Percentiles rank a stretch among this genome's conserved stretches.
phyloP scores from a whole-genome alignment of 1,139 yeast species.

The Debaryomyces subglobosus region DNA sequence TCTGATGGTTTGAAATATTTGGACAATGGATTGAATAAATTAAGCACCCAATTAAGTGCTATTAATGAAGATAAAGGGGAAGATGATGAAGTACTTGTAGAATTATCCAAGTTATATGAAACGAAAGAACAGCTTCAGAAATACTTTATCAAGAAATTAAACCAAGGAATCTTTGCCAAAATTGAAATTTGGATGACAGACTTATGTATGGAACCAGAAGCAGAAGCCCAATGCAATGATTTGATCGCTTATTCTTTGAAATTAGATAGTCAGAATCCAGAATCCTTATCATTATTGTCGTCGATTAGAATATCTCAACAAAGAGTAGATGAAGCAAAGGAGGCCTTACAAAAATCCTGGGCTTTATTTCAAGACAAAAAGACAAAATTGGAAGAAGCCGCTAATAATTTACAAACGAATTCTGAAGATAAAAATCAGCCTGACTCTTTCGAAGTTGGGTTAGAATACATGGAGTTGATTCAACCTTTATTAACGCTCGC shows the following conservation, averaged over 20 bases:
- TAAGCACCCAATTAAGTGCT: conserved; percentile 44
- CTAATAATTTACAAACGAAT: conserved; percentile 25
- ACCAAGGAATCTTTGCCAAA: conserved; percentile 80
- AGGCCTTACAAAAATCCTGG: conserved; percentile 77
- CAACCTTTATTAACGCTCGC: conserved; percentile 73
- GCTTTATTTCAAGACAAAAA: conserved; percentile 59
- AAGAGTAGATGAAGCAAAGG: conserved; percentile 67
- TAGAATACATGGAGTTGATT: conserved; percentile 63
- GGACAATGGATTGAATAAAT: conserved; percentile 61
- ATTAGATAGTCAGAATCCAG: conserved; percentile 67
- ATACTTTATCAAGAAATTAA: conserved; percentile 55
- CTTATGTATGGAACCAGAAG: conserved; percentile 89
- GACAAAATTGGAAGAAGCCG: conserved; percentile 49
- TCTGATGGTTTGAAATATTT: conserved; percentile 68
- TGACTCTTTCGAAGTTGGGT: conserved; percentile 42
- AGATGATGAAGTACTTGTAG: conserved; percentile 29
- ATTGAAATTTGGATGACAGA: conserved; percentile 99
- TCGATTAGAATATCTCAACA: conserved; percentile 92
- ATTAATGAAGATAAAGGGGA: conserved; percentile 26
- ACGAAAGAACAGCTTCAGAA: conserved; percentile 28
- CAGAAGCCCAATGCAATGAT: conserved; percentile 79
- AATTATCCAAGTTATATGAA: conserved; percentile 30
- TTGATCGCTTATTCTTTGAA: conserved; percentile 67
- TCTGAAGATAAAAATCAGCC: conserved; percentile 23
- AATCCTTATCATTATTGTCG: conserved; percentile 79